Conservation (phyloP, 257 asterid species). For the Sherardia arvensis region DNA sequence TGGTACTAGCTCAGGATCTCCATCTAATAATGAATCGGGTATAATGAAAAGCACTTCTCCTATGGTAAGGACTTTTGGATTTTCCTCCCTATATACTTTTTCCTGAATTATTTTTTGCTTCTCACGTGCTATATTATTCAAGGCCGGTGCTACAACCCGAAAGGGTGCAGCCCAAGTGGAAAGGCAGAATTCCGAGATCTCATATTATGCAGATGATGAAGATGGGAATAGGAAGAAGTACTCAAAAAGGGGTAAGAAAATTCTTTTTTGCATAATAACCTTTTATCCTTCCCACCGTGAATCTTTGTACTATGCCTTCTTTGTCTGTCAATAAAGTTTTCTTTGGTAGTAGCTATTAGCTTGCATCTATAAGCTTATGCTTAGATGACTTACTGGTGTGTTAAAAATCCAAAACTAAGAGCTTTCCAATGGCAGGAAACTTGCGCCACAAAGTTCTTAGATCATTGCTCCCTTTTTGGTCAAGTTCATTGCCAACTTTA, state of each 20-base stretch:
- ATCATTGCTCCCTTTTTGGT: slow-evolving; percentile 92
- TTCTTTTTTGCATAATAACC: slow-evolving; percentile 2
- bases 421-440: slow-evolving; percentile 42
- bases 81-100: not conserved
- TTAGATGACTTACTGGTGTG: not conserved
- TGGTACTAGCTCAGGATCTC: slow-evolving; percentile 45
- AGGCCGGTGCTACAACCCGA: slow-evolving; percentile 86
- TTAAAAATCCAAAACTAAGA: slow-evolving; percentile 9
- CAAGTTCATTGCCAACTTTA: slow-evolving; percentile 74
- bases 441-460: slow-evolving; percentile 68
- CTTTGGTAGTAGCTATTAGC: no score
- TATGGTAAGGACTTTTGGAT: slow-evolving; percentile 39
- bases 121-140: slow-evolving; percentile 10
- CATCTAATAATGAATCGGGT: slow-evolving; percentile 47
- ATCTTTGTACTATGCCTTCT: no score
- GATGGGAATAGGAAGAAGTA: slow-evolving; percentile 73
- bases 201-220: slow-evolving; percentile 86
- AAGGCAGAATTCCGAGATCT: slow-evolving; percentile 66
- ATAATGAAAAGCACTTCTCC: slow-evolving; percentile 56
- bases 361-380: not conserved
- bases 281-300: not conserved
- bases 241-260: slow-evolving; percentile 65
- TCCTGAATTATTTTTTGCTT: not conserved
- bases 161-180: slow-evolving; percentile 58
- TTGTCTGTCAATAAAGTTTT: not conserved